Percentiles rank a stretch among this genome's conserved stretches.
Evolutionary conservation across 2,329 filamentous ascomycete genomes (phyloP).

Genomic region (Ophiostoma ips): DNA sequence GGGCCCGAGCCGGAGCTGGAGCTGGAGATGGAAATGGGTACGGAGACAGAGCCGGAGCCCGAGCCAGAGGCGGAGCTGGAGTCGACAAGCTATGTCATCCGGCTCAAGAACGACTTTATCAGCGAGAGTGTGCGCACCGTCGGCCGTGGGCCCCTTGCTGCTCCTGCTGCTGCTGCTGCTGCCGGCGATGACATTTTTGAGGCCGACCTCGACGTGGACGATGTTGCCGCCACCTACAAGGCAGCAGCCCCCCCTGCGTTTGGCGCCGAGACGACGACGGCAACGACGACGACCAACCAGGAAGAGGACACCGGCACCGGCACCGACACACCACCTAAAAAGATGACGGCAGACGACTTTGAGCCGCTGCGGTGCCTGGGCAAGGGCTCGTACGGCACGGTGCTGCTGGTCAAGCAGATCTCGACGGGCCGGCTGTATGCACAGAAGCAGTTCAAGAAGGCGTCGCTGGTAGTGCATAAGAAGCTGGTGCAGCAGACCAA

Average conservation of each 20-base stretch:
- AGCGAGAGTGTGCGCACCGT: conserved; percentile 46
- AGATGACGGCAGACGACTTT: conserved; percentile 89
- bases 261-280: neutral
- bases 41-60: conserved; percentile 25
- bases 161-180: neutral
- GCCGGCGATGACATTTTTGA: neutral
- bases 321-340: conserved; percentile 36
- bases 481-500: conserved; percentile 94
- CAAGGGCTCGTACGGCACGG: conserved; percentile 92
- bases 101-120: conserved; percentile 71
- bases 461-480: conserved; percentile 87
- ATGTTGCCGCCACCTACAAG: neutral
- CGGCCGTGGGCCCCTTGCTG: conserved; percentile 8
- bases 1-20: conserved; percentile 40
- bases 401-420: conserved; percentile 81
- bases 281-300: neutral
- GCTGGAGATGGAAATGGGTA: no score
- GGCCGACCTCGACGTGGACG: neutral
- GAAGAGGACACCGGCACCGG: neutral
- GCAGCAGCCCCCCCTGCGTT: neutral
- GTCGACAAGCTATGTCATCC: conserved; percentile 76
- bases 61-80: conserved; percentile 46
- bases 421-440: conserved; percentile 81
- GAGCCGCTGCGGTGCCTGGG: conserved; percentile 82
- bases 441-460: conserved; percentile 98